Percentiles rank a stretch among this genome's conserved stretches.
Evolutionary conservation across 192 early-diverging fungal species (phyloP).

Genomic region (Phlyctochytrium bullatum): DNA sequence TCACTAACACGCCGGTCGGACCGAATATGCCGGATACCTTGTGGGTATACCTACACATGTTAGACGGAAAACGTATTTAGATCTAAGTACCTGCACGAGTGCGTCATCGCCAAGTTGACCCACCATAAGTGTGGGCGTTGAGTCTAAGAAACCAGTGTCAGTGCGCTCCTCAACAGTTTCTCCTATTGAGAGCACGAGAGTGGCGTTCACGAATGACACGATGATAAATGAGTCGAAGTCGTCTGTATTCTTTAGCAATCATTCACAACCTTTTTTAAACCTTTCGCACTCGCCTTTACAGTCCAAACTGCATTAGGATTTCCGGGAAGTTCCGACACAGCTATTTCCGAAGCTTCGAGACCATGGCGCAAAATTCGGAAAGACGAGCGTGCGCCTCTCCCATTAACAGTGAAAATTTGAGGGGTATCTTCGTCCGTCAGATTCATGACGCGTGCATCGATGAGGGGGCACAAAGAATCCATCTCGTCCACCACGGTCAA

Average conservation of each 20-base stretch:
- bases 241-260: too few species aligned
- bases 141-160: constrained; percentile 83
- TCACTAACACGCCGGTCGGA: constrained; percentile 86
- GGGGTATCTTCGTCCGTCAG: constrained; percentile 88
- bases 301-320: constrained; percentile 93
- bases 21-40: constrained; percentile 86
- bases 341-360: constrained; percentile 88
- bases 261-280: constrained; percentile 5
- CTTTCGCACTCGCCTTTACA: constrained; percentile 39
- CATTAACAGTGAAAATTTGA: constrained; percentile 89
- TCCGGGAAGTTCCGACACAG: constrained; percentile 88
- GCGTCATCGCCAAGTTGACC: constrained; percentile 84
- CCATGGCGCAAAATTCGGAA: constrained; percentile 92
- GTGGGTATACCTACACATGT: constrained; percentile 64
- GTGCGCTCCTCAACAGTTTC: constrained; percentile 91
- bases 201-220: constrained; percentile 90
- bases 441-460: constrained; percentile 83
- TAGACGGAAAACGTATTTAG: constrained; percentile 6
- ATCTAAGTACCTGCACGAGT: constrained; percentile 70
- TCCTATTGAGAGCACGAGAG: constrained; percentile 87
- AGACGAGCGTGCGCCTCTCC: constrained; percentile 72
- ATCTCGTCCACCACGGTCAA: constrained; percentile 90
- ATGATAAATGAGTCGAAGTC: constrained; percentile 81
- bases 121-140: constrained; percentile 81
- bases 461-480: constrained; percentile 76